phyloP scores from a whole-genome alignment of 495 filamentous ascomycete genomes.

The Lasiosphaeria hispida region DNA sequence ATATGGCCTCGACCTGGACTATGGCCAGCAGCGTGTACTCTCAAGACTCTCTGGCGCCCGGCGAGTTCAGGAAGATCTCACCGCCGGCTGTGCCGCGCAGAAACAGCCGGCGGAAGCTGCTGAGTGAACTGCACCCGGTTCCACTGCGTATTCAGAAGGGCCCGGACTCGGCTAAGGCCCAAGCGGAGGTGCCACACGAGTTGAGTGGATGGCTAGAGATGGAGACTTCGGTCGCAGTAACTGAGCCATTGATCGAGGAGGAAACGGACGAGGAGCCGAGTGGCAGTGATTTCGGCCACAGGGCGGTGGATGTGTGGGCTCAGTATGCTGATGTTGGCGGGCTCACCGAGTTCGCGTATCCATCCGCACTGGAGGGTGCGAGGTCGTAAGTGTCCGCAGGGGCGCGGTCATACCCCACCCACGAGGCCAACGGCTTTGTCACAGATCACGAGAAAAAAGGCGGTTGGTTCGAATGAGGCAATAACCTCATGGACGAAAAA shows the following conservation, averaged over 20 bases:
- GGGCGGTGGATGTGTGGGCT: constrained; percentile 28
- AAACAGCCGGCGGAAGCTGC: constrained; percentile 16
- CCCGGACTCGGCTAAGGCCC: constrained; percentile 1
- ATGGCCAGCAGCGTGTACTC: background rate
- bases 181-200: background rate
- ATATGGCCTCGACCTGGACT: background rate
- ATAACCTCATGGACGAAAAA: no score
- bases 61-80: background rate
- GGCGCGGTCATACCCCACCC: no score
- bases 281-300: background rate
- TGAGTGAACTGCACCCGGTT: constrained; percentile 15
- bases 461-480: no score
- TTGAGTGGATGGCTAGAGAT: background rate
- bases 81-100: constrained; percentile 19
- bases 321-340: constrained; percentile 35
- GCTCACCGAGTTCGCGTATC: constrained; percentile 21
- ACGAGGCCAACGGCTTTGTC: no score
- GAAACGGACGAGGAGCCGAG: constrained; percentile 1
- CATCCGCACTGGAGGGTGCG: background rate
- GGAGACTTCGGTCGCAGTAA: background rate
- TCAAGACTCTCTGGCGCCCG: background rate
- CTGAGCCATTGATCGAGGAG: constrained; percentile 1
- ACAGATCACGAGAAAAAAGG: no score
- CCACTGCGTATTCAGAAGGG: constrained; percentile 22
- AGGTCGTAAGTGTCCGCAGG: background rate